Evolutionary conservation across 2,329 filamentous ascomycete species (phyloP), one percentile per base, ranked within the genome.

Genomic region (Calycina herbarum): DNA sequence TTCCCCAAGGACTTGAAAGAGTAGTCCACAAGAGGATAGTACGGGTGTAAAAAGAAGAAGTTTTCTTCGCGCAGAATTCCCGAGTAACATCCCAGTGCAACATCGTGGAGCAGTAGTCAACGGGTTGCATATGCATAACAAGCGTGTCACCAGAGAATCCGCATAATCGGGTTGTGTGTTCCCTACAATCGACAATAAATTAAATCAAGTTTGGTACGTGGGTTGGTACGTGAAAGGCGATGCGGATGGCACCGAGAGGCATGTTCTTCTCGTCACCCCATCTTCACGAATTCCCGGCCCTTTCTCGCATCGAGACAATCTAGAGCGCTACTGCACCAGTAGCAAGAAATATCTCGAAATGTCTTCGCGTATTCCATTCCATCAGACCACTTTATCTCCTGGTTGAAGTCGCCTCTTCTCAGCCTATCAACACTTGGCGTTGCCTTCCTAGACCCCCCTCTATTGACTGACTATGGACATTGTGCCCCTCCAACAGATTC

Each of bases 251-350:
- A 54, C 48, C 48, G 20, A 13, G 48, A 3, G 13, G 48, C 48
- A 54, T 54, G n/a, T 54, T 54, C 48, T 27, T 8, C 17, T 10
- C n/a, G 24, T 24, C 42, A 20, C n/a, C n/a, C 17, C 48, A 54
- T 54, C 24, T 27, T 24, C 10, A 54, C 20, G 20, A 13, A 11
- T 27, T 11, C 10, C 20, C 48, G 48, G 45, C n/a, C 45, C n/a
- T 27, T 42, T 24, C 59, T 68, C 38, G n/a, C 40, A 65, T 65
- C 63, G 58, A 67, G 33, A 65, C 60, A 60, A 42, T 40, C 31
- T 42, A 56, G 33, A 45, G 27, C 56, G 45, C 60, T 54, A n/a
- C 20, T 57, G 40, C 17, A 54, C 48, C 33, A 64, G 57, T 31
- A 42, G 27, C 57, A 17, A 48, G 10, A 59, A 48, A 6, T 29